Percentiles rank a stretch among this genome's conserved stretches.
These are phyloP conservation scores for Hymenoscyphus linearis DNA, from an alignment of 2,329 filamentous ascomycete genomes.

Conservation along the genomic window DNA sequence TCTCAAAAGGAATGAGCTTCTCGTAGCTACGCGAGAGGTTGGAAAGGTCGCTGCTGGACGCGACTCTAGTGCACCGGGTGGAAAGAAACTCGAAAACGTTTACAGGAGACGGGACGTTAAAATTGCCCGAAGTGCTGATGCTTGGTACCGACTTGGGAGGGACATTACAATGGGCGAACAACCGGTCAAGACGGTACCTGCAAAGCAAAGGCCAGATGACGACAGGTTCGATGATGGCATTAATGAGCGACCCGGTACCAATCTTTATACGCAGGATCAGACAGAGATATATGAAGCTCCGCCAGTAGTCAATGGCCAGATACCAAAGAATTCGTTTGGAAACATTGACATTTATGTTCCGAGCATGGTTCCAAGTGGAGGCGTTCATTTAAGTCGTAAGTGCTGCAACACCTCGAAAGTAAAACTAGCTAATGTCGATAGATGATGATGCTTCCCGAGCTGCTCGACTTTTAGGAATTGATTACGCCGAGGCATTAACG, in stretches of 20 bases:
- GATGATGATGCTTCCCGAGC: constrained; percentile 60
- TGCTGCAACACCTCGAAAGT: background rate
- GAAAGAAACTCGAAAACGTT: constrained; percentile 60
- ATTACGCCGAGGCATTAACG: constrained; percentile 84
- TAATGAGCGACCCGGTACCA: constrained; percentile 46
- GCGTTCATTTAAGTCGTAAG: constrained; percentile 63
- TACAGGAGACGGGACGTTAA: constrained; percentile 80
- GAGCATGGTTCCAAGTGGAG: constrained; percentile 82
- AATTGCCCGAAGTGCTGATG: constrained; percentile 70
- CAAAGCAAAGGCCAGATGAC: constrained; percentile 37
- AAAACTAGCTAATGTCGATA: constrained; percentile 30
- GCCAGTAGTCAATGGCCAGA: constrained; percentile 65
- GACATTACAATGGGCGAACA: constrained; percentile 75
- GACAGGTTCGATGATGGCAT: constrained; percentile 36
- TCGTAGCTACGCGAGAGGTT: constrained; percentile 61
- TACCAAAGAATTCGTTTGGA: constrained; percentile 89
- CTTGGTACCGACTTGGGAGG: constrained; percentile 85
- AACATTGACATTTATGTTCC: constrained; percentile 93
- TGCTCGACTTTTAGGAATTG: constrained; percentile 69
- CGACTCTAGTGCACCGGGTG: constrained; percentile 34
- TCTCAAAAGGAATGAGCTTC: constrained; percentile 74
- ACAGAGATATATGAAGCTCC: constrained; percentile 72
- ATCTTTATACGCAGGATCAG: constrained; percentile 57
- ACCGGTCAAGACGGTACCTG: constrained; percentile 68
- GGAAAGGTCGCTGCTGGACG: constrained; percentile 72